These are phyloP conservation scores for Geotrichum citri-aurantii DNA, from an alignment of 1,139 yeast genomes.

Conservation along the genomic window DNA sequence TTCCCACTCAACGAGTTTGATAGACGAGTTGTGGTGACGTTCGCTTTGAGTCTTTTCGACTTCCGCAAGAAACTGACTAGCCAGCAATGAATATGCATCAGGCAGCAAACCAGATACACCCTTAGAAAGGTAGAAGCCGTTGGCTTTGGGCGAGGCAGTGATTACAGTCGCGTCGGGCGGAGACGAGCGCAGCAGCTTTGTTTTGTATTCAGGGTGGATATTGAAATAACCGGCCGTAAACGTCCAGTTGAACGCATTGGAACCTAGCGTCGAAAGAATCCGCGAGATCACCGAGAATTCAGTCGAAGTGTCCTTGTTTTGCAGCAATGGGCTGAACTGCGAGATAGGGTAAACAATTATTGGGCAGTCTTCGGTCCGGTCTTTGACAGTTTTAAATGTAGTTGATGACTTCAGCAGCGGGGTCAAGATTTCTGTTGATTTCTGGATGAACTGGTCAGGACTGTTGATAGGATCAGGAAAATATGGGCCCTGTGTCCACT, in stretches of 20 bases:
- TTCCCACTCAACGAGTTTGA: conserved; percentile 76
- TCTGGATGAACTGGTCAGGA: conserved; percentile 50
- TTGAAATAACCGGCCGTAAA: conserved; percentile 97
- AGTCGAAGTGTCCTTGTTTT: conserved; percentile 58
- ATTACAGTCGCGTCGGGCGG: conserved; percentile 60
- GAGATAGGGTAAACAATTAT: conserved; percentile 80
- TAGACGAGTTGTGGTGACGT: conserved; percentile 23
- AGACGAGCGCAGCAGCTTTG: conserved; percentile 52
- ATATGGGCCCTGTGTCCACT: conserved; percentile 71
- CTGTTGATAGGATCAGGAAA: conserved; percentile 68
- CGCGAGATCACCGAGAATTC: conserved; percentile 68
- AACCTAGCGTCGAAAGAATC: conserved; percentile 48
- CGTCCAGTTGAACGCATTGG: conserved; percentile 64
- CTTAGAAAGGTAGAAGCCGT: conserved; percentile 80
- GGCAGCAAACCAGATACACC: conserved; percentile 85
- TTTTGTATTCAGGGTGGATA: conserved; percentile 69
- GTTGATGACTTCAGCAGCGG: conserved; percentile 43
- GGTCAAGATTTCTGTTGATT: conserved; percentile 51
- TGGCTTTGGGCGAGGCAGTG: conserved; percentile 86
- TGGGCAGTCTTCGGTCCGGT: conserved; percentile 7
- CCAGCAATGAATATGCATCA: conserved; percentile 75
- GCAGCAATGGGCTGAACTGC: conserved; percentile 77
- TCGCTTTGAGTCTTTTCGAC: conserved; percentile 36
- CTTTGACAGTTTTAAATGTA: conserved; percentile 1
- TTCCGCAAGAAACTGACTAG: conserved; percentile 60